These are phyloP conservation scores for Cordyceps cateniannulata DNA, from an alignment of 2,329 filamentous ascomycete genomes.

Conservation along the genomic window DNA sequence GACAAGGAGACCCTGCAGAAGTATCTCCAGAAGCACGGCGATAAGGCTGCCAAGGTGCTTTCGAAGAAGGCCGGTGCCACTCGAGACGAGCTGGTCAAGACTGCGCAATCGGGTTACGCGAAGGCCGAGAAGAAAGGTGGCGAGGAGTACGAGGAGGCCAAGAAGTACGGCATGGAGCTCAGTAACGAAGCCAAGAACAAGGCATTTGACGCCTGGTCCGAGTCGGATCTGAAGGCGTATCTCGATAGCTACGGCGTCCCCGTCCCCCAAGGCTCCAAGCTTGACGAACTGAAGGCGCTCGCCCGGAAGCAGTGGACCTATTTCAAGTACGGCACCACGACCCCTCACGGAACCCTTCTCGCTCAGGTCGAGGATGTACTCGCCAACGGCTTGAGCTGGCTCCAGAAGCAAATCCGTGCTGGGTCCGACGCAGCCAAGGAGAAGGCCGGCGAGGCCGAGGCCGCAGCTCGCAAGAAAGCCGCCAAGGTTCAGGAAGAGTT, in stretches of 20 bases:
- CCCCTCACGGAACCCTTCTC: constrained; percentile 58
- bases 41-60: constrained; percentile 50
- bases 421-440: constrained; percentile 43
- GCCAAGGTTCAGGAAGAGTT: constrained; percentile 42
- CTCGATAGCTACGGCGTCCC: constrained; percentile 70
- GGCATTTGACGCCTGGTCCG: constrained; percentile 67
- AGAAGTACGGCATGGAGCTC: constrained; percentile 60
- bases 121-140: constrained; percentile 55
- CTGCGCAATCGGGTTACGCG: constrained; percentile 54
- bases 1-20: constrained; percentile 62
- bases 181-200: constrained; percentile 59
- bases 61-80: constrained; percentile 57
- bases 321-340: constrained; percentile 68
- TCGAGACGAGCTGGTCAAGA: constrained; percentile 66
- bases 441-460: constrained; percentile 33
- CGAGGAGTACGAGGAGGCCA: constrained; percentile 57
- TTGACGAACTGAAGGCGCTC: constrained; percentile 63
- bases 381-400: constrained; percentile 45
- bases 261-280: constrained; percentile 58
- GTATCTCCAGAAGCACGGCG: constrained; percentile 46
- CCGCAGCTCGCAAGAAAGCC: constrained; percentile 22
- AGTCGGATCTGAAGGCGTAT: constrained; percentile 69
- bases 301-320: constrained; percentile 69
- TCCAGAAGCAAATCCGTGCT: constrained; percentile 40
- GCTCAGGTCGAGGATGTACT: constrained; percentile 53